Conservation (phyloP, 805 yeast species). For the Candida loeiensis region DNA sequence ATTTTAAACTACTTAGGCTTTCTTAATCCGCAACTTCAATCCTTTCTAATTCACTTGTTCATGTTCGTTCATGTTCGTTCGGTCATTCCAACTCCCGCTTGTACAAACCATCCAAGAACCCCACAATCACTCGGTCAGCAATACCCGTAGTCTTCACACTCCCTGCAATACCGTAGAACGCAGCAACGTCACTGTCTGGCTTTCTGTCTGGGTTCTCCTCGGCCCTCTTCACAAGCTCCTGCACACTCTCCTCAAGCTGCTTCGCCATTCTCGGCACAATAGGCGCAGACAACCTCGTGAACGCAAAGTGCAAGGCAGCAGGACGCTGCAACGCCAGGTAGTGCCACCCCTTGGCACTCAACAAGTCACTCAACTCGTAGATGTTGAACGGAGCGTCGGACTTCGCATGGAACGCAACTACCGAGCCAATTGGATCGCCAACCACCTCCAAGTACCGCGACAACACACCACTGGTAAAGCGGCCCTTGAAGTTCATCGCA, state of each 20-base stretch:
- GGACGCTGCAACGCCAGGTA: constrained; percentile 84
- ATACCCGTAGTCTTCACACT: constrained; percentile 79
- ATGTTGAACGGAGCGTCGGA: constrained; percentile 45
- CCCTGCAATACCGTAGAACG: constrained; percentile 93
- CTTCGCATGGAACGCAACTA: constrained; percentile 67
- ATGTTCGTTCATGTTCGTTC: neutral
- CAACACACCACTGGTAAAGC: constrained; percentile 42
- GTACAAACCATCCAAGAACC: constrained; percentile 78
- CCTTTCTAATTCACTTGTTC: too few species aligned
- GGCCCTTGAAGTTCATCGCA: constrained; percentile 50
- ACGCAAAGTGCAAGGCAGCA: constrained; percentile 86
- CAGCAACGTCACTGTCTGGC: constrained; percentile 64
- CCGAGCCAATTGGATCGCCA: constrained; percentile 86
- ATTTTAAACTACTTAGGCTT: too few species aligned
- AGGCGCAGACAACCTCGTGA: constrained; percentile 66
- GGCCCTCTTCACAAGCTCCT: constrained; percentile 31
- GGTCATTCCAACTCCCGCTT: constrained; percentile 29
- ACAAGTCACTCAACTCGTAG: constrained; percentile 72
- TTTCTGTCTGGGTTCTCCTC: constrained; percentile 29
- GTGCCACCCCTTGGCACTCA: constrained; percentile 81
- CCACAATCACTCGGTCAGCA: constrained; percentile 74
- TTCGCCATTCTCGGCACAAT: constrained; percentile 57
- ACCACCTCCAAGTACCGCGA: constrained; percentile 58
- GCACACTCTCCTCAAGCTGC: constrained; percentile 47
- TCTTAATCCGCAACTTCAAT: too few species aligned